Percentiles rank a stretch among this genome's conserved stretches.
Evolutionary conservation across 2,329 filamentous ascomycete species (phyloP).

Genomic region (Aspergillus nomiae): DNA sequence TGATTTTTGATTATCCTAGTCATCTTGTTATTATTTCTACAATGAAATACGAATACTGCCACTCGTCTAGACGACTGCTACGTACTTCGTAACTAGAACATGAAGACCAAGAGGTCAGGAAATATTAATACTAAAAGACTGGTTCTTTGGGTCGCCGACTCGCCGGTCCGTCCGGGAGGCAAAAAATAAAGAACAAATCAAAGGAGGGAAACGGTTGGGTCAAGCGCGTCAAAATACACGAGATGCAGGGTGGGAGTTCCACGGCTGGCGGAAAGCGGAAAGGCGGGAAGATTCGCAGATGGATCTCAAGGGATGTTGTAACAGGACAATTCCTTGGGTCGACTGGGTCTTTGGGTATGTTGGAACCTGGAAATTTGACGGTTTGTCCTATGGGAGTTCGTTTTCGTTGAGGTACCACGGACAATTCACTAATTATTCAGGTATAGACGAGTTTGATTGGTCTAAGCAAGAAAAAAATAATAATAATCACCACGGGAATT

Average conservation of each 20-base stretch:
- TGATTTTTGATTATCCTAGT: no score
- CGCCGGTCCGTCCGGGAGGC: constrained; percentile 27
- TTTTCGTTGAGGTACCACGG: background rate
- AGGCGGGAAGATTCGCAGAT: constrained; percentile 44
- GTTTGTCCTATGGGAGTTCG: background rate
- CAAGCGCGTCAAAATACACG: constrained; percentile 25
- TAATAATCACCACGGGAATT: constrained; percentile 15
- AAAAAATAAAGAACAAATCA: constrained; percentile 11
- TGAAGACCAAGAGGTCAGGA: constrained; percentile 5
- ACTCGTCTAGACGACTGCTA: background rate
- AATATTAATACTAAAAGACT: constrained; percentile 2
- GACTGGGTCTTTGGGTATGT: constrained; percentile 15
- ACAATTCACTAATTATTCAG: constrained; percentile 10
- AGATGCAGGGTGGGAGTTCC: constrained; percentile 22
- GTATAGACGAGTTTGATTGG: constrained; percentile 11
- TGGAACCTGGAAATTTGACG: background rate
- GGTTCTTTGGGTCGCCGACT: constrained; percentile 24
- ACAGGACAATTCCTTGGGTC: constrained; percentile 20
- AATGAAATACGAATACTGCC: background rate
- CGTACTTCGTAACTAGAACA: background rate
- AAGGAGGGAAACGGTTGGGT: constrained; percentile 20
- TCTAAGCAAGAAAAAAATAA: background rate
- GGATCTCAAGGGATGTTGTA: constrained; percentile 19
- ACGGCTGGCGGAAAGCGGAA: constrained; percentile 26
- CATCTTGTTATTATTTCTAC: background rate